Base-by-base conservation (phyloP, 2,329 filamentous ascomycete genomes). In the Myriangium duriaei region DNA sequence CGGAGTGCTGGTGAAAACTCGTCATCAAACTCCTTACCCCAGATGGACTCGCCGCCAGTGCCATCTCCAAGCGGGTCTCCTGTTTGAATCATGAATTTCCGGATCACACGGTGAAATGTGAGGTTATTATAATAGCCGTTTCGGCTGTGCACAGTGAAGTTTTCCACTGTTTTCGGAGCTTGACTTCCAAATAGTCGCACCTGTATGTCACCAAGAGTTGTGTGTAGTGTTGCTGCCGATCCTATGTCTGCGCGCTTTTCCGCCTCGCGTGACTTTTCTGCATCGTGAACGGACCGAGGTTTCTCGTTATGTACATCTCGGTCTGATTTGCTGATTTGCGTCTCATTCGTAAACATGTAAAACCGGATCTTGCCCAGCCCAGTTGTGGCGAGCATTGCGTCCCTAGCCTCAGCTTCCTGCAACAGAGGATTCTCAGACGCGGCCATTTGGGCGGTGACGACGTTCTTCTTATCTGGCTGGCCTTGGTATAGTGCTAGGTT, bases 261-360 rank as follows among this genome's bases (percentile, higher is more conserved):
- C 41, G 72, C 64, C 15, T 61, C 57, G 11, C 62, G 52, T 61
- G 61, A 32, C 64, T 64, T 58, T 71, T 77, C 34, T 54, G 60
- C 47, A 65, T 56, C 66, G 3, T 62, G 42, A 12, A 79, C 55
- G 37, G 76, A 69, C 1, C 75, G 79, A 0, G 88, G 91, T 50
- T 86, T 87, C 61, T 98, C 91, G 57, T 98, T 98, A 50, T 94
- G 86, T 9, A 98, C 71, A 56, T 98, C 91, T 48, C 91, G 78
- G 24, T 79, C 79, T 5, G 81, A 80, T 58, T 88, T 93, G 48
- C 78, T 80, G 36, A 91, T 71, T 15, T 85, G 81, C 26, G 79
- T 74, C 28, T 94, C 82, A 57, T 95, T 93, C 24, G 84, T 94
- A 60, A 95, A 98, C 76, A 96, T 86, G 69, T 95, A 98, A 63